Evolutionary conservation across 805 yeast species (phyloP).

Genomic region (Suhomyces emberorum): DNA sequence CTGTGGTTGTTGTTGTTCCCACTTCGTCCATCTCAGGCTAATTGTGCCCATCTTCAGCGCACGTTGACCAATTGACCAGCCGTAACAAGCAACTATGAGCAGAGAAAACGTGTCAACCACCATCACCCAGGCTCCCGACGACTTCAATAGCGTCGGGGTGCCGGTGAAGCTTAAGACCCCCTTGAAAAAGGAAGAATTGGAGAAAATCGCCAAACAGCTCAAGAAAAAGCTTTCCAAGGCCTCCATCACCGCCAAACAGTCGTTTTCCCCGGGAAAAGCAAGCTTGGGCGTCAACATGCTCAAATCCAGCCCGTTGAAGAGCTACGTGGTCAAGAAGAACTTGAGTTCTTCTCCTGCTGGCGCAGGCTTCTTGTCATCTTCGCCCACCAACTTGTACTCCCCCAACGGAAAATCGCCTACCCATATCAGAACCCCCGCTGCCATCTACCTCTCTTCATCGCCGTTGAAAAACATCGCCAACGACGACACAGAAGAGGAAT

Average conservation of each 20-base stretch:
- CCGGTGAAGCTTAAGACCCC: constrained; percentile 29
- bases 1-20: no score
- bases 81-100: constrained; percentile 1
- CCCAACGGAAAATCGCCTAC: constrained; percentile 41
- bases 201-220: constrained; percentile 41
- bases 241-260: constrained; percentile 42
- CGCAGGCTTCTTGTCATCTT: constrained; percentile 20
- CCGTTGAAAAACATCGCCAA: constrained; percentile 26
- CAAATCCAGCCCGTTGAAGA: constrained; percentile 30
- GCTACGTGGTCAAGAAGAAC: constrained; percentile 24
- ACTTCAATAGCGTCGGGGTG: constrained; percentile 1
- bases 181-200: constrained; percentile 42
- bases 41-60: no score
- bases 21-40: no score
- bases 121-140: constrained; percentile 4
- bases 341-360: constrained; percentile 18
- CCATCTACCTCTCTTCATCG: constrained; percentile 33
- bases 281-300: constrained; percentile 13
- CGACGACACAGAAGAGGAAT: constrained; percentile 8
- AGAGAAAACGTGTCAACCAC: constrained; percentile 2
- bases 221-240: constrained; percentile 41
- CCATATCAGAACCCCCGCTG: constrained; percentile 34
- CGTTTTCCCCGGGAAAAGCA: constrained; percentile 15
- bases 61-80: no score
- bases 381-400: constrained; percentile 32